Evolutionary conservation across 139 green algal genomes (phyloP).

Genomic region (Tetradesmus lagerheimii): DNA sequence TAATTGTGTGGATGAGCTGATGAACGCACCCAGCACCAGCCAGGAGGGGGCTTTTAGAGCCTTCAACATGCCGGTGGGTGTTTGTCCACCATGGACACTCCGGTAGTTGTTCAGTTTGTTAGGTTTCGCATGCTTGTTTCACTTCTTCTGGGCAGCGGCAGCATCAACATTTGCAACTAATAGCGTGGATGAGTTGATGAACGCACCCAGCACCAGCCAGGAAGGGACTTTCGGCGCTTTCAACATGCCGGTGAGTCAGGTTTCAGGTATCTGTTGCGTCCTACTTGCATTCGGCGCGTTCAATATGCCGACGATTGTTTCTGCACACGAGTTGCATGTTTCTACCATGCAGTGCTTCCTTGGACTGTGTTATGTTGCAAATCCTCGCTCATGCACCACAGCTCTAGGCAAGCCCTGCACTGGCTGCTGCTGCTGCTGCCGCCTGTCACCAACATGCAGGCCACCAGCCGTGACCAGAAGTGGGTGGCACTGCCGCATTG

Average conservation of each 20-base stretch:
- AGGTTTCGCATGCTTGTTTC: no score
- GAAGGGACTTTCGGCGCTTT: slow-evolving; percentile 75
- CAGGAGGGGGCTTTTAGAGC: slow-evolving; percentile 69
- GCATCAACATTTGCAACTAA: no score
- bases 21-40: slow-evolving; percentile 58
- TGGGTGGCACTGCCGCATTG: slow-evolving; percentile 77
- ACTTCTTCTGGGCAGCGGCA: no score
- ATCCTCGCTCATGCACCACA: no score
- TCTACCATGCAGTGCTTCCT: no score
- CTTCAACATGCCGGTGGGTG: slow-evolving; percentile 56
- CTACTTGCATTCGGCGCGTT: no score
- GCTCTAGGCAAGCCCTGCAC: background rate
- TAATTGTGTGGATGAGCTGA: slow-evolving; percentile 42
- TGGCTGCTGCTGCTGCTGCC: background rate
- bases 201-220: slow-evolving; percentile 60
- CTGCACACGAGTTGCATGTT: no score
- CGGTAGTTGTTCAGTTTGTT: no score
- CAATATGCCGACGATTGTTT: no score
- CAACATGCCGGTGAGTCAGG: slow-evolving; percentile 34
- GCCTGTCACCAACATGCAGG: slow-evolving; percentile 4
- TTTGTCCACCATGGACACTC: no score
- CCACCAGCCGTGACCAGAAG: slow-evolving; percentile 31
- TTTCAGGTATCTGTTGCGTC: background rate
- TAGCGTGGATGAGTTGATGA: slow-evolving; percentile 45
- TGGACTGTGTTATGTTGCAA: no score